These are phyloP conservation scores for Pythium volutum DNA, from an alignment of 352 stramenopile genomes.

Conservation along the genomic window DNA sequence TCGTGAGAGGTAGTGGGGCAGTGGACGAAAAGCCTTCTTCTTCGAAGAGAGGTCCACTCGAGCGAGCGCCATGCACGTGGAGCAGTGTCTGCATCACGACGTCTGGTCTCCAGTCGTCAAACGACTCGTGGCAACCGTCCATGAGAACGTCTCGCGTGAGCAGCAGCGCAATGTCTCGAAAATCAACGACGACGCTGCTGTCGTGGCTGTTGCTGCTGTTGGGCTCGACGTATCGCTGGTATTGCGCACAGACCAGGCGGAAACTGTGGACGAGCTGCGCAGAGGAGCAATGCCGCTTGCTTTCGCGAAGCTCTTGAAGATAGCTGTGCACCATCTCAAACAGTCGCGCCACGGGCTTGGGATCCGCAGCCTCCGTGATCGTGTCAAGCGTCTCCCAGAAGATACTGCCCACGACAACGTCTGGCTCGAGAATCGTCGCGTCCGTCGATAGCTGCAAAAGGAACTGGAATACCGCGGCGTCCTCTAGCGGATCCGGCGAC, in stretches of 20 bases:
- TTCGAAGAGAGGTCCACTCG: neutral
- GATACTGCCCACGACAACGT: neutral
- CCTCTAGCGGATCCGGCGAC: neutral
- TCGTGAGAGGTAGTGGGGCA: neutral
- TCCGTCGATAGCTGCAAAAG: constrained; percentile 2
- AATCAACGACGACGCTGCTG: neutral
- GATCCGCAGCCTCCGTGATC: neutral
- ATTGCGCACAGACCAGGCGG: neutral
- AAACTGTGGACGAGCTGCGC: neutral
- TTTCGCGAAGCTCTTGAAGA: neutral
- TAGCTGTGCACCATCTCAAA: constrained; percentile 5
- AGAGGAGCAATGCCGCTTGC: neutral
- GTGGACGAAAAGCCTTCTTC: neutral
- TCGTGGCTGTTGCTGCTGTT: neutral
- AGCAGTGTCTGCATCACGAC: neutral
- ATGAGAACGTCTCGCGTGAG: constrained; percentile 12
- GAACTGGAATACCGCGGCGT: neutral
- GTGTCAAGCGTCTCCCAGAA: neutral
- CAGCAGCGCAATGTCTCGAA: constrained; percentile 9
- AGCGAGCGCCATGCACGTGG: neutral
- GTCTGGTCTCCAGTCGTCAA: neutral
- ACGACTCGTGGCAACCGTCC: neutral
- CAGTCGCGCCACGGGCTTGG: neutral
- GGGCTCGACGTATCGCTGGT: neutral
- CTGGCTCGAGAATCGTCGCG: neutral